Evolutionary conservation across 305 asterid species (phyloP), one percentile per base, ranked within the genome.

Genomic region (Withania somnifera): DNA sequence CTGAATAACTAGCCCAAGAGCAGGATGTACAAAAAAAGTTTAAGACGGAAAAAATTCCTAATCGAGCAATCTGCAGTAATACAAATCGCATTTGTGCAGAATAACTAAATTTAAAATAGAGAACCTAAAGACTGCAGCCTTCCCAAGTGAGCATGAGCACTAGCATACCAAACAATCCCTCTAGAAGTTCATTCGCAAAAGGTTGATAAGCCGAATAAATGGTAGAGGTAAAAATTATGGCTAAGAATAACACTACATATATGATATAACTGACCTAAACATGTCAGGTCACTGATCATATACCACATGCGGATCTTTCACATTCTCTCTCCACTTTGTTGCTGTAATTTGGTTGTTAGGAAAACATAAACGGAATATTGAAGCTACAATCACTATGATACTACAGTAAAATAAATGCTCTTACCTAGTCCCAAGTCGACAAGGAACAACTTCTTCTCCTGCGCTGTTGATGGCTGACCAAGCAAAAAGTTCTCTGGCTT

Each of bases 121-220:
- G 71, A 63, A 63, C 45, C 45, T 63, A 45, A 63, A 63, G 71
- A 63, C 40, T 63, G 14, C 13, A 63, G 30, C 50, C 86, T 53
- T 22, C 86, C 86, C 58, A 83, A 45, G 28, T 83, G 83, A 4
- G 86, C 86, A 79, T 83, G 86, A 26, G 80, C 86, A 79, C 86
- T 83, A 19, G 86, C 86, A 79, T 83, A 83, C 20, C 83, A 79
- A 64, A 83, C 69, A n/a, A 83, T 83, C 53, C 86, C 86, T 78
- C 86, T 83, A 64, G 32, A 68, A 77, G 57, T 14, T n/a, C 42
- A 54, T 75, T 75, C 79, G 69, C 80, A 69, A 64, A 63, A 80
- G 11, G 34, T 22, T 58, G 38, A 40, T 34, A 58, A 75, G 40
- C 79, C 47, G 79, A 75, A 75, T 15, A 28, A 50, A 11, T 15